Conservation (phyloP, 2,329 filamentous ascomycete species). For the Cercospora zeae-maydis region DNA sequence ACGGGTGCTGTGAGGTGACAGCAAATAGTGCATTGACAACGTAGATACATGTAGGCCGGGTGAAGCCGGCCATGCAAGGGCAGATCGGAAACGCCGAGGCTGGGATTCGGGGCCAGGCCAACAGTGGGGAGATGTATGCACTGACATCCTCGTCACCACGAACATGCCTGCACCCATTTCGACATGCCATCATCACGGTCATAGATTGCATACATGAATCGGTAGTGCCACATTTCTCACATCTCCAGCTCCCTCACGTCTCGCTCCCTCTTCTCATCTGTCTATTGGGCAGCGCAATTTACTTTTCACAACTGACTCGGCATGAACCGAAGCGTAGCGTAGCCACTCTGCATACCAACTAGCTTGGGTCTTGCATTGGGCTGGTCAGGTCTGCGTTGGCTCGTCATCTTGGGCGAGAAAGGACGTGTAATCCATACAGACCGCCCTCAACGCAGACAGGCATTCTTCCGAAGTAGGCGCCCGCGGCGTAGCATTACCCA, state of each 20-base stretch:
- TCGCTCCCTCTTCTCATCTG: slow-evolving; percentile 6
- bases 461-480: not conserved
- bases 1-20: too few species aligned
- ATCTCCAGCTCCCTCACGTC: not conserved
- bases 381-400: not conserved
- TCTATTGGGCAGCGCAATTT: slow-evolving; percentile 1
- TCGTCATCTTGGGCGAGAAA: not conserved
- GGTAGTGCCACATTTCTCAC: not conserved
- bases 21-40: too few species aligned
- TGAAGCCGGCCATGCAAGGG: not conserved
- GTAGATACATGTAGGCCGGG: not conserved
- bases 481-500: not conserved
- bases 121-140: not conserved
- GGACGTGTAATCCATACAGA: not conserved
- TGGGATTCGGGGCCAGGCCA: not conserved
- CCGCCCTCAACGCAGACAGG: not conserved
- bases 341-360: slow-evolving; percentile 6
- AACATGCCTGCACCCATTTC: not conserved
- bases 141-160: not conserved
- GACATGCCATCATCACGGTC: not conserved
- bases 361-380: slow-evolving; percentile 7
- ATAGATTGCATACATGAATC: not conserved
- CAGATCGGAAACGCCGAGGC: not conserved
- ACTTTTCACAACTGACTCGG: slow-evolving; percentile 11
- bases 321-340: not conserved